These are phyloP conservation scores for Xylariales sp. DNA, from an alignment of 2,329 filamentous ascomycete species.

Conservation along the genomic window DNA sequence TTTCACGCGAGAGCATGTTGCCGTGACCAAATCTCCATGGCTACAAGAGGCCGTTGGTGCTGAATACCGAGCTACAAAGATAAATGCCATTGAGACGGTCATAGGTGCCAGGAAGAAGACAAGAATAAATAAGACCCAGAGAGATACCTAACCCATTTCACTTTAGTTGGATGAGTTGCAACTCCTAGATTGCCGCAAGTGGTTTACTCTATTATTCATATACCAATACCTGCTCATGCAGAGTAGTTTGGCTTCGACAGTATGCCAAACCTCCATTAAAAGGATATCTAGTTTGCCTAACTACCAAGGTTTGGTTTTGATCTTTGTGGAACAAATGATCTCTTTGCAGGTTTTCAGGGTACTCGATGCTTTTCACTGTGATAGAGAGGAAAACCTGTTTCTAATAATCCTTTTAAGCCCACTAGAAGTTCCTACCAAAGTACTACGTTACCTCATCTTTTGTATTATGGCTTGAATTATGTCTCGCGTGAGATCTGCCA, in stretches of 20 bases:
- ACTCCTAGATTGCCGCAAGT: neutral
- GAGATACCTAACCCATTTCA: neutral
- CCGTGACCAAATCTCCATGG: conserved; percentile 67
- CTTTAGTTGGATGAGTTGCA: neutral
- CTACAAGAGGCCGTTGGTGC: conserved; percentile 57
- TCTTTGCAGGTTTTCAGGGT: too few relatives aligned
- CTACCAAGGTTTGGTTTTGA: neutral
- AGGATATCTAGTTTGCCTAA: neutral
- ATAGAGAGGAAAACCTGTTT: neutral
- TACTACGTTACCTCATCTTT: neutral
- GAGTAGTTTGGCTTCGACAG: neutral
- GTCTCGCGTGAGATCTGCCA: neutral
- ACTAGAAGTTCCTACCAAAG: neutral
- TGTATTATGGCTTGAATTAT: neutral
- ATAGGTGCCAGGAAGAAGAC: conserved; percentile 54
- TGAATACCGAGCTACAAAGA: conserved; percentile 60
- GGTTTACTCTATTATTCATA: neutral
- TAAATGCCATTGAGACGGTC: conserved; percentile 57
- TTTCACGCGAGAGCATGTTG: conserved; percentile 65
- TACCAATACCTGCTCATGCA: neutral
- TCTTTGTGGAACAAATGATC: neutral
- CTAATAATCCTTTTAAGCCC: neutral
- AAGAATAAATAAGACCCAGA: conserved; percentile 16
- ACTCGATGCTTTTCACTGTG: neutral
- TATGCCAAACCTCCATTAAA: neutral